phyloP scores from a whole-genome alignment of 2,329 filamentous ascomycete genomes.

The Cladobotryum mycophilum region DNA sequence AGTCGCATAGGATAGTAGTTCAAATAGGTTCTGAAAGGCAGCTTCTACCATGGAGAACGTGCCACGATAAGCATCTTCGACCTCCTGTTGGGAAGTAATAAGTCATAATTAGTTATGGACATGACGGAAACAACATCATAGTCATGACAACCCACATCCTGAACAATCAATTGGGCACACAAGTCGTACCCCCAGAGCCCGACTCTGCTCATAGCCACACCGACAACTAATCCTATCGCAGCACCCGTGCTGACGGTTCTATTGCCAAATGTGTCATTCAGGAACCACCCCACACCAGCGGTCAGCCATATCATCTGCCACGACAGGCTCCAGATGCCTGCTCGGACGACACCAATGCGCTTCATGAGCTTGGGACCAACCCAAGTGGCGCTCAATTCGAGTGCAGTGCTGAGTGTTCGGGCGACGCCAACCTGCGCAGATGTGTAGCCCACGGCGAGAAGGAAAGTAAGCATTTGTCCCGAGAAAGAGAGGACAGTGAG shows the following conservation, averaged over 20 bases:
- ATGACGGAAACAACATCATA: no score
- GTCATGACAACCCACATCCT: slow-evolving; percentile 41
- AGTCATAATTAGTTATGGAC: no score
- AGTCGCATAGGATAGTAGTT: slow-evolving; percentile 58
- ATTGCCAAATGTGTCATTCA: slow-evolving; percentile 19
- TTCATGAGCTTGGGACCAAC: slow-evolving; percentile 49
- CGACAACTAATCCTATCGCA: slow-evolving; percentile 42
- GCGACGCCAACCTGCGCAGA: slow-evolving; percentile 47
- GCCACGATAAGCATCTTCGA: slow-evolving; percentile 52
- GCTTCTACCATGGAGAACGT: slow-evolving; percentile 64
- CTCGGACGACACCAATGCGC: slow-evolving; percentile 52
- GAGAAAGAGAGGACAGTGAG: slow-evolving; percentile 54
- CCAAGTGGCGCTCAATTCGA: slow-evolving; percentile 58
- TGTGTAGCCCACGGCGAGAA: slow-evolving; percentile 48
- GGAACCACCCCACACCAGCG: slow-evolving; percentile 36
- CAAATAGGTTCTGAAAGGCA: slow-evolving; percentile 62
- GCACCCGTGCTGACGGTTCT: slow-evolving; percentile 24
- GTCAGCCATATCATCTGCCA: slow-evolving; percentile 58
- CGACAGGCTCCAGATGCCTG: slow-evolving; percentile 63
- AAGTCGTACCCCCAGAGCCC: slow-evolving; percentile 59
- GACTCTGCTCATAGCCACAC: slow-evolving; percentile 49
- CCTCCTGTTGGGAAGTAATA: slow-evolving; percentile 34
- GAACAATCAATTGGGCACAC: slow-evolving; percentile 53
- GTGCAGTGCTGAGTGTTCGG: slow-evolving; percentile 44
- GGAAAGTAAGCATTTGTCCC: slow-evolving; percentile 60